Conservation (phyloP, 2,329 filamentous ascomycete genomes). For the Sporothrix variecibatus region DNA sequence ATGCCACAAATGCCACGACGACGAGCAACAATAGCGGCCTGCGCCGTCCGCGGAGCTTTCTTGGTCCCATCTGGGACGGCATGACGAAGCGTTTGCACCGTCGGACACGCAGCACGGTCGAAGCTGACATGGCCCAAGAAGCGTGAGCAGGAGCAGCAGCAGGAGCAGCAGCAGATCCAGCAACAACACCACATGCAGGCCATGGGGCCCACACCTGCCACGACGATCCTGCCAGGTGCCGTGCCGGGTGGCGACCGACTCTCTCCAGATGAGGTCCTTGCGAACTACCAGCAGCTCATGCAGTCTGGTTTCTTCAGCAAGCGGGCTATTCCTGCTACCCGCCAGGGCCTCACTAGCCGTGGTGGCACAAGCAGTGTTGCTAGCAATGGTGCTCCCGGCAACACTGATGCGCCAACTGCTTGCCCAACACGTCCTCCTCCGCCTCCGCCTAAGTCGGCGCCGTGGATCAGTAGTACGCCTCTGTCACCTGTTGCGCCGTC, state of each 20-base stretch:
- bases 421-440: not conserved
- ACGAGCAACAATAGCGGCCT: not conserved
- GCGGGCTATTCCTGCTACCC: slow-evolving; percentile 59
- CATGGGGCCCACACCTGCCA: not conserved
- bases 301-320: slow-evolving; percentile 60
- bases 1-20: not conserved
- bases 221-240: not conserved
- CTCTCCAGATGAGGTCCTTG: slow-evolving; percentile 54
- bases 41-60: slow-evolving; percentile 33
- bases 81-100: slow-evolving; percentile 37
- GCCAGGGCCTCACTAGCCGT: slow-evolving; percentile 44
- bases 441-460: slow-evolving; percentile 9
- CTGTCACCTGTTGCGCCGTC: slow-evolving; percentile 25
- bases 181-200: not conserved
- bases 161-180: not conserved
- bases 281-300: slow-evolving; percentile 59
- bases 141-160: slow-evolving; percentile 6
- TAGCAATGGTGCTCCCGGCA: not conserved
- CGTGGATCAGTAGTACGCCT: not conserved
- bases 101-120: slow-evolving; percentile 19
- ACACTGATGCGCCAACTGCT: not conserved
- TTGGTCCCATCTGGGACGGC: slow-evolving; percentile 40
- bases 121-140: not conserved
- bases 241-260: slow-evolving; percentile 34
- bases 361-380: not conserved